Base-by-base conservation (phyloP, 148 eudicot genomes). In the Tetragonia tetragonoides region DNA sequence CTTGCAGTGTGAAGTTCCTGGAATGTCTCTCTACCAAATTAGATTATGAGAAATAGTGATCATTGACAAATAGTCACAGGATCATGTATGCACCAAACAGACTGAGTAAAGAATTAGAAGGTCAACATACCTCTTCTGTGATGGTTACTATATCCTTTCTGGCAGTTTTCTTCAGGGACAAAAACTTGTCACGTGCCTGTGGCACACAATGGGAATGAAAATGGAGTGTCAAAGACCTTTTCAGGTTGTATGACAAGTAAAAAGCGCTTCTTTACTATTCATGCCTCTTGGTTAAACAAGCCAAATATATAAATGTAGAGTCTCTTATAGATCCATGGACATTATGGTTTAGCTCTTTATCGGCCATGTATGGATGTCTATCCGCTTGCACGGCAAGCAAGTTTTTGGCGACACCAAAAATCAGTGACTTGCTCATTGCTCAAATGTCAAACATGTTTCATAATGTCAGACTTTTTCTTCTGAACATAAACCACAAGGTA, bases 1-100 rank as follows among this genome's bases (percentile, higher is more conserved):
- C 98, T 88, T 71, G 98, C 91, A 81, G 79, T 70, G 79, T 89
- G 83, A 73, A 92, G 95, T 92, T 95, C 98, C 98, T 95, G 97
- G 83, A 89, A 89, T 64, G 83, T 75, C 85, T 83, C 89, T 88
- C 87, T 88, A 86, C 73, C 86, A 89, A 75, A 92, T 90, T 88
- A 92, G 95, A 83, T 68, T 85, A 82, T 75, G n/a, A 68, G 81
- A 85, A 78, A 80, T 78, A 78, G 83, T 70, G 81, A 84, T 79
- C 77, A 84, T 81, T 80, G 71, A 73, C 54, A 83, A 76, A 20
- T 78, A 84, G 79, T 68, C 16, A 73, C 17, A 40, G 24, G 41
- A 73, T 78, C 81, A 20, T 68, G 75, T 40, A 72, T 44, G 66
- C 69, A 59, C 70, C 79, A 46, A 24, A 28, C 51, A 63, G 51